phyloP scores from a whole-genome alignment of 2,329 filamentous ascomycete species.

The Zalaria obscura region DNA sequence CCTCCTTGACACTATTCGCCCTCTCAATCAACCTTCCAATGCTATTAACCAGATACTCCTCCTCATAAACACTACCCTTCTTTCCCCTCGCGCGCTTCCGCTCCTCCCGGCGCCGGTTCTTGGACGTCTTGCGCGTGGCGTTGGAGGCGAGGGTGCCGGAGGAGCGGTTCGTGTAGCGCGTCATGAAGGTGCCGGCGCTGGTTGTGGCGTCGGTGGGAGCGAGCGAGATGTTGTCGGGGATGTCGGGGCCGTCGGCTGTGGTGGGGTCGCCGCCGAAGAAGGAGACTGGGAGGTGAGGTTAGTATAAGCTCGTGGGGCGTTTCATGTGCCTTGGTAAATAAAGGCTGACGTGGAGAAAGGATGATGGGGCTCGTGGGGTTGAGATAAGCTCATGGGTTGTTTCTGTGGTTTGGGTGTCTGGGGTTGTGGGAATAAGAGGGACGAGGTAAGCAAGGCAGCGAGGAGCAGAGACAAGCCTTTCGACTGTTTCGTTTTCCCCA shows the following conservation, averaged over 20 bases:
- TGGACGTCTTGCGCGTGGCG: conserved; percentile 65
- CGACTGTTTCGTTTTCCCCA: no score
- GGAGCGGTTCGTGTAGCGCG: conserved; percentile 69
- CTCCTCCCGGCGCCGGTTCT: conserved; percentile 81
- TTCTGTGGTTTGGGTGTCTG: no score
- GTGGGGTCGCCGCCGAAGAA: conserved; percentile 58
- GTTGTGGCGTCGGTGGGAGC: conserved; percentile 77
- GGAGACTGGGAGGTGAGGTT: conserved; percentile 32
- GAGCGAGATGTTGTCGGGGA: conserved; percentile 85
- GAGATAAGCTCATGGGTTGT: no score
- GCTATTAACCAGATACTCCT: conserved; percentile 88
- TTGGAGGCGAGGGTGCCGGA: conserved; percentile 57
- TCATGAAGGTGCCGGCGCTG: conserved; percentile 66
- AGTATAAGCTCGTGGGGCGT: no score
- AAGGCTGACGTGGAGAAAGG: no score
- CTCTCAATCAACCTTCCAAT: conserved; percentile 72
- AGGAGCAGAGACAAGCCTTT: no score
- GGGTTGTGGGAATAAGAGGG: no score
- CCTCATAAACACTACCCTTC: conserved; percentile 95
- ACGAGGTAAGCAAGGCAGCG: no score
- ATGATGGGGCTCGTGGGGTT: no score
- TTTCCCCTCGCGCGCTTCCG: conserved; percentile 88
- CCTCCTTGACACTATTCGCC: conserved; percentile 56
- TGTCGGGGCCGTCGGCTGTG: conserved; percentile 41
- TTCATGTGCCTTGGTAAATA: no score